Conservation (phyloP, 495 filamentous ascomycete genomes). For the Daldinia vernicosa region DNA sequence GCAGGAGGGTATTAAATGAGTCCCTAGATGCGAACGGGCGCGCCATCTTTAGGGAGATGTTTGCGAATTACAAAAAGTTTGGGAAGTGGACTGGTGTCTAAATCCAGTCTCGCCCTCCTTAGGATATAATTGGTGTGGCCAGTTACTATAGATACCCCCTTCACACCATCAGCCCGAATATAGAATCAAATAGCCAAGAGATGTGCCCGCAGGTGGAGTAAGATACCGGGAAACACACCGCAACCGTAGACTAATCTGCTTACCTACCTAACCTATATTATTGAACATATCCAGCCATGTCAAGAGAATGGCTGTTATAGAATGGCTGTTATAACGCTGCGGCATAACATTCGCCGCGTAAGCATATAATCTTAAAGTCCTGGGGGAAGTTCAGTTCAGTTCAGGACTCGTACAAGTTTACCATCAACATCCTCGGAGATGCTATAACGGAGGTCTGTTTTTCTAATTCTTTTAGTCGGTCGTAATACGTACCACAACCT, state of each 20-base stretch:
- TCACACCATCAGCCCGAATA: conserved; percentile 17
- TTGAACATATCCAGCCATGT: background rate
- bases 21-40: conserved; percentile 72
- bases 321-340: background rate
- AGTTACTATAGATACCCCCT: conserved; percentile 24
- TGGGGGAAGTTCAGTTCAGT: background rate
- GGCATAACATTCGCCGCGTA: background rate
- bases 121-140: conserved; percentile 4
- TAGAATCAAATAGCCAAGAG: conserved; percentile 5
- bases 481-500: background rate
- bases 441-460: background rate
- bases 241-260: background rate
- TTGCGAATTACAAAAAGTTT: conserved; percentile 72
- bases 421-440: background rate
- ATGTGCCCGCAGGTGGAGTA: conserved; percentile 18
- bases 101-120: conserved; percentile 1
- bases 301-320: background rate
- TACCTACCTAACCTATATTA: background rate
- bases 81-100: conserved; percentile 73
- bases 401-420: background rate
- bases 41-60: conserved; percentile 76
- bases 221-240: background rate
- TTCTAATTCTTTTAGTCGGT: background rate
- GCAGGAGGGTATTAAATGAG: conserved; percentile 71
- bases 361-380: background rate